These are phyloP conservation scores for Heliamphora exappendiculata DNA, from an alignment of 148 eudicot genomes.

Conservation along the genomic window DNA sequence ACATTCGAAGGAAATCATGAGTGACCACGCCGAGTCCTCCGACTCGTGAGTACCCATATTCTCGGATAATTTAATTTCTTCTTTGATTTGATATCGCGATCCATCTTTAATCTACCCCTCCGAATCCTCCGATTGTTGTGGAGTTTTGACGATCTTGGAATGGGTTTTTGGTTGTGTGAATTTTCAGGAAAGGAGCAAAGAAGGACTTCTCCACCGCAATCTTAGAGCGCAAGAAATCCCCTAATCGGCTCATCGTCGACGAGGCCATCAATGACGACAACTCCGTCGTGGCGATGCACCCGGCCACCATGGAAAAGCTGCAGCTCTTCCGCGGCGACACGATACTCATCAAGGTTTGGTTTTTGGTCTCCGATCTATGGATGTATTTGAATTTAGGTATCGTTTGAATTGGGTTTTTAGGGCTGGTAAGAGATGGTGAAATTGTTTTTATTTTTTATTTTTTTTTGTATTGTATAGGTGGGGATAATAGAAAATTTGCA, in stretches of 20 bases:
- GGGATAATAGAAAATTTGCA: too few species aligned
- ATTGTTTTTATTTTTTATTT: neutral
- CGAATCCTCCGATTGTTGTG: neutral
- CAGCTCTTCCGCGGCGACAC: too few species aligned
- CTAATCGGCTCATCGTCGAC: constrained; percentile 23
- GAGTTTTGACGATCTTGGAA: neutral
- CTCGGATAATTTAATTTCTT: neutral
- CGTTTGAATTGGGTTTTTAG: neutral
- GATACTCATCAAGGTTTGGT: constrained; percentile 14
- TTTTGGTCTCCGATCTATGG: neutral
- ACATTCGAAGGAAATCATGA: too few species aligned
- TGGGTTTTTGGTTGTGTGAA: neutral
- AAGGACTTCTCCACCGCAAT: constrained; percentile 19
- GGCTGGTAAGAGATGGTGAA: neutral
- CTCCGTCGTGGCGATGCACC: constrained; percentile 22
- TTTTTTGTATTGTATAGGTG: neutral
- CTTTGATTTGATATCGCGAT: neutral
- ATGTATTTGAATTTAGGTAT: neutral
- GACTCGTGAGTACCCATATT: neutral
- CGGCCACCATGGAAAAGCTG: constrained; percentile 24
- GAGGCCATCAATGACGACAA: constrained; percentile 28
- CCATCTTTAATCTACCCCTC: too few species aligned
- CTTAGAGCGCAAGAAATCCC: too few species aligned
- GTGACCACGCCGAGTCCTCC: constrained; percentile 3
- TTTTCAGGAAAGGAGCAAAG: constrained; percentile 13